A percentile compares a stretch with the other conserved stretches of the same genome.
Evolutionary conservation across 2,329 filamentous ascomycete species (phyloP).

Genomic region (Fonsecaea nubica): DNA sequence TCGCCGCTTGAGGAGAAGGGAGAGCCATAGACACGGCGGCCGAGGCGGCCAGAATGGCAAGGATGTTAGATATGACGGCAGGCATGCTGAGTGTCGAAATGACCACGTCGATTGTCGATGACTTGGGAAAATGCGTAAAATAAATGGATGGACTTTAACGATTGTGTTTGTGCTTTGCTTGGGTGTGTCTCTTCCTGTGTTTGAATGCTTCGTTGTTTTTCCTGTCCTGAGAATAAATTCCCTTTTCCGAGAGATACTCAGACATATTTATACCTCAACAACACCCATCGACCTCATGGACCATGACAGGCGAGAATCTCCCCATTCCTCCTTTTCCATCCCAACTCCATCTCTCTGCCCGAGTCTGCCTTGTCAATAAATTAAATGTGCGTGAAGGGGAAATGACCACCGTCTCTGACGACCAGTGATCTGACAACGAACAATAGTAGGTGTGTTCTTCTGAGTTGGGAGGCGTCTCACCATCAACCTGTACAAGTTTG

Average conservation of each 20-base stretch:
- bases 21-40: not conserved
- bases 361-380: slow-evolving; percentile 2
- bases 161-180: not conserved
- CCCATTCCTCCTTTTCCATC: not conserved
- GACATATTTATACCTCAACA: not conserved
- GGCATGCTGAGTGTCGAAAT: not conserved
- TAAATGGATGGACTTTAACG: not conserved
- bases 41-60: not conserved
- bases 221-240: not conserved
- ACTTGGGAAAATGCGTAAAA: not conserved
- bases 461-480: not conserved
- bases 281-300: not conserved
- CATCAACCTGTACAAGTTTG: not conserved
- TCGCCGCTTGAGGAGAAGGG: not conserved
- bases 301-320: not conserved
- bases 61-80: not conserved
- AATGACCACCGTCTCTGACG: not conserved
- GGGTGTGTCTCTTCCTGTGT: not conserved
- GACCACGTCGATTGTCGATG: no score
- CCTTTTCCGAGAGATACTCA: not conserved
- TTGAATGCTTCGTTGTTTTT: not conserved
- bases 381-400: not conserved
- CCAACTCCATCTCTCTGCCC: not conserved
- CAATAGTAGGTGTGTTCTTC: not conserved
- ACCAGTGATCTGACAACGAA: not conserved